phyloP scores from a whole-genome alignment of 352 stramenopile genomes.

The Phytophthora uliginosa region DNA sequence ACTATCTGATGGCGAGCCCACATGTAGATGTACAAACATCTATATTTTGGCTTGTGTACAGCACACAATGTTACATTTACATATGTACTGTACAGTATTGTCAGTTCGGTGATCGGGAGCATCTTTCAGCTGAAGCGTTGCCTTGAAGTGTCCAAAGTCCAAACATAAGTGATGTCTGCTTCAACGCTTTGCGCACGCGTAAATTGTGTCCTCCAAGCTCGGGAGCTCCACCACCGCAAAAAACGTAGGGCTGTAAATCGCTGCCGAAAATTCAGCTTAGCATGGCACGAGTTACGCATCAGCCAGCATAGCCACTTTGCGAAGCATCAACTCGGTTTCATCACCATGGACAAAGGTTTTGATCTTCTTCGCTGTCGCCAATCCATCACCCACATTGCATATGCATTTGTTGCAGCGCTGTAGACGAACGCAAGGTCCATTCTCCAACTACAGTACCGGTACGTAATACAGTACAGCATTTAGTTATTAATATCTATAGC shows the following conservation, averaged over 20 bases:
- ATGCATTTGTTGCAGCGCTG: not conserved
- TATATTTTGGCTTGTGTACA: not conserved
- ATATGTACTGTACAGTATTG: not conserved
- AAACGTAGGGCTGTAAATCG: constrained; percentile 2
- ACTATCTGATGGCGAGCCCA: too few species aligned
- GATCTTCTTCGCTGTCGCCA: not conserved
- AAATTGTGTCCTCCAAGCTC: not conserved
- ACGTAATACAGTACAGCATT: too few species aligned
- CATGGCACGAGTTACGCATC: not conserved
- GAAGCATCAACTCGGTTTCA: not conserved
- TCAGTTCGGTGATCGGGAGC: constrained; percentile 31
- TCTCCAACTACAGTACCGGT: too few species aligned
- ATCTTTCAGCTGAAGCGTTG: constrained; percentile 30
- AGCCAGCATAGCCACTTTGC: not conserved
- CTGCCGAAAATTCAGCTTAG: not conserved
- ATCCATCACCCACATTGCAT: not conserved
- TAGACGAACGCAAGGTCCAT: not conserved
- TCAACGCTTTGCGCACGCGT: constrained; percentile 25
- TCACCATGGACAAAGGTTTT: not conserved
- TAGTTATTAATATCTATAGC: too few species aligned
- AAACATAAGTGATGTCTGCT: constrained; percentile 15
- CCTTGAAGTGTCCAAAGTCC: constrained; percentile 31
- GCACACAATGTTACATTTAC: not conserved
- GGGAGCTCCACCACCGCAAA: constrained; percentile 7
- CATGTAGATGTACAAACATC: too few species aligned